Conservation (phyloP, 441 rosid species). For the Gossypium laxum region DNA sequence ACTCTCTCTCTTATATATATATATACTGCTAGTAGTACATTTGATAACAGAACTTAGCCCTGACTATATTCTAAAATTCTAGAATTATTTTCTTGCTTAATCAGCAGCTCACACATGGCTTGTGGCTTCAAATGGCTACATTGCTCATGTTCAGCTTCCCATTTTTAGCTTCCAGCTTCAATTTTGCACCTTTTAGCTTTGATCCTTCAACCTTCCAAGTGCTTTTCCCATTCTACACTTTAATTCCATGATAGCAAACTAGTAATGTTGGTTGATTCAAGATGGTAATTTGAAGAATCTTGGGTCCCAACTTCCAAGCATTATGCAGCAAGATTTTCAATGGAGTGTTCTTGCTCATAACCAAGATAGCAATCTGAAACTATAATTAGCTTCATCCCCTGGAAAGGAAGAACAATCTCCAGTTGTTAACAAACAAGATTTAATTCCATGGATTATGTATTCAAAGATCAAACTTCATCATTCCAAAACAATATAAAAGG, state of each 20-base stretch:
- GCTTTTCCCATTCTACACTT: too few species aligned
- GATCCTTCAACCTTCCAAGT: too few species aligned
- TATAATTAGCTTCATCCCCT: slow-evolving; percentile 65
- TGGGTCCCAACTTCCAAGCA: slow-evolving; percentile 17
- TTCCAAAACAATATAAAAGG: neutral
- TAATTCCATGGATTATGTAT: neutral
- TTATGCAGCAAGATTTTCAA: slow-evolving; percentile 36
- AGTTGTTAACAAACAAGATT: neutral
- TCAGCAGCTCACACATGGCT: too few species aligned
- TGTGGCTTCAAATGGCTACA: too few species aligned
- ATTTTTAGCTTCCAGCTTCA: too few species aligned
- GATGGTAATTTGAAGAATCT: neutral
- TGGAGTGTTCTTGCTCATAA: slow-evolving; percentile 64
- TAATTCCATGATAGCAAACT: neutral
- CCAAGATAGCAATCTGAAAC: slow-evolving; percentile 93
- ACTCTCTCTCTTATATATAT: too few species aligned
- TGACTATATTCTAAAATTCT: too few species aligned
- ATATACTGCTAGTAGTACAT: too few species aligned
- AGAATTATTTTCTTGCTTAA: too few species aligned
- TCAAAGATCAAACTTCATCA: neutral
- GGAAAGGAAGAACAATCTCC: slow-evolving; percentile 17
- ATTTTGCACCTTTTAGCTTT: too few species aligned
- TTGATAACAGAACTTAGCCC: too few species aligned
- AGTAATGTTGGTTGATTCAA: neutral
- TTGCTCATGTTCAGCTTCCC: too few species aligned